These are phyloP conservation scores for Candida sanyaensis DNA, from an alignment of 1,139 yeast species.

Conservation along the genomic window DNA sequence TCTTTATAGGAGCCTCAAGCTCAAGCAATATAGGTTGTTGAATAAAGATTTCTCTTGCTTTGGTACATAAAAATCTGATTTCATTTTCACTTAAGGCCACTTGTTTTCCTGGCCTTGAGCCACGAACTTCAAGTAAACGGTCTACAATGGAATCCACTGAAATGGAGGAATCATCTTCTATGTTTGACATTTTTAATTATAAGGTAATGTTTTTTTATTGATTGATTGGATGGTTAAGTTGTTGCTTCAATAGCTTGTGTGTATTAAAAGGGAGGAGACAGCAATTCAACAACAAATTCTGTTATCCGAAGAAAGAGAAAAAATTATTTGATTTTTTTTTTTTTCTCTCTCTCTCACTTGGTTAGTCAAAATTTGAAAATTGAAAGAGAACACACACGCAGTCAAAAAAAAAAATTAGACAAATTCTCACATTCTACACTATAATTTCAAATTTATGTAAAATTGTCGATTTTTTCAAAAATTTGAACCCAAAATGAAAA, in stretches of 20 bases:
- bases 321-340: constrained; percentile 2
- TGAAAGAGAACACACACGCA: background rate
- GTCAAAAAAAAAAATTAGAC: no score
- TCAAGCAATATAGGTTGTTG: constrained; percentile 96
- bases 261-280: background rate
- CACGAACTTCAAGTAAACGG: constrained; percentile 94
- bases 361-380: background rate
- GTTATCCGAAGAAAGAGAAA: constrained; percentile 2
- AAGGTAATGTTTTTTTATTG: constrained; percentile 3
- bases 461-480: no score
- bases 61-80: constrained; percentile 92
- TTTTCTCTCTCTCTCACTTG: background rate
- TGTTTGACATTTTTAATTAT: constrained; percentile 30
- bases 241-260: background rate
- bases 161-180: constrained; percentile 83
- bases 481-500: no score
- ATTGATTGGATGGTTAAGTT: background rate
- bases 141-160: constrained; percentile 88
- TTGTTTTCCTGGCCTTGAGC: constrained; percentile 97
- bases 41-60: constrained; percentile 96
- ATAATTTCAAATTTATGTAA: no score
- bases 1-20: constrained; percentile 95
- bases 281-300: constrained; percentile 2
- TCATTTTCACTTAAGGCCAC: constrained; percentile 93
- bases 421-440: no score